Evolutionary conservation across 768 basidiomycete genomes (phyloP).

Genomic region (Coprinellus micaceus): DNA sequence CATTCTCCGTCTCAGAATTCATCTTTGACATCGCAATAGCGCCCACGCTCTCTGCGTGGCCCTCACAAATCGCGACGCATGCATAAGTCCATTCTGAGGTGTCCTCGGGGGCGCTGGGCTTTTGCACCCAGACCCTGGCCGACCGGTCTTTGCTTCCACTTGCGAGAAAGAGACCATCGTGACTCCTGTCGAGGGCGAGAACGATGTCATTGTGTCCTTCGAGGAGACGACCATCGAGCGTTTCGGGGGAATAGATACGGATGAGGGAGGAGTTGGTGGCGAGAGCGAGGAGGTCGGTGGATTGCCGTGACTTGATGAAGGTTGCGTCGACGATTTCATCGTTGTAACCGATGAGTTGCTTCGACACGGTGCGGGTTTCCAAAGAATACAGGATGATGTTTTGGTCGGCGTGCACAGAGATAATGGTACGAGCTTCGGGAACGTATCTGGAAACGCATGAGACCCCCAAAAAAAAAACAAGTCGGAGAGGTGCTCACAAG

Average conservation of each 20-base stretch:
- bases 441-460: slow-evolving; percentile 53
- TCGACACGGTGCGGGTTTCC: slow-evolving; percentile 53
- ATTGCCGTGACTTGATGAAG: slow-evolving; percentile 49
- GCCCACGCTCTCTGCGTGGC: slow-evolving; percentile 92
- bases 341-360: slow-evolving; percentile 94
- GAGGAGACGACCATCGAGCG: slow-evolving; percentile 80
- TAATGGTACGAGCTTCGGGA: slow-evolving; percentile 55
- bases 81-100: slow-evolving; percentile 53
- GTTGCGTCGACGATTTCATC: slow-evolving; percentile 93
- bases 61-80: slow-evolving; percentile 86
- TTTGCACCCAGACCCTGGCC: slow-evolving; percentile 76
- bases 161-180: slow-evolving; percentile 68
- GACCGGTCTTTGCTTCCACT: slow-evolving; percentile 92
- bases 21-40: slow-evolving; percentile 80
- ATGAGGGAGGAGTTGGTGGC: slow-evolving; percentile 98
- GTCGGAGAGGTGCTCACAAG: slow-evolving; percentile 54
- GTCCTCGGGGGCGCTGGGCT: slow-evolving; percentile 10
- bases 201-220: slow-evolving; percentile 92
- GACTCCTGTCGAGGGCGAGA: slow-evolving; percentile 70
- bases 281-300: slow-evolving; percentile 65
- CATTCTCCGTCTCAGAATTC: slow-evolving; percentile 24
- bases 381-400: slow-evolving; percentile 92
- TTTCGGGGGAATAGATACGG: slow-evolving; percentile 75
- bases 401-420: slow-evolving; percentile 92
- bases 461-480: background rate